These are phyloP conservation scores for Starmerella cellae DNA, from an alignment of 805 yeast genomes.

Conservation along the genomic window DNA sequence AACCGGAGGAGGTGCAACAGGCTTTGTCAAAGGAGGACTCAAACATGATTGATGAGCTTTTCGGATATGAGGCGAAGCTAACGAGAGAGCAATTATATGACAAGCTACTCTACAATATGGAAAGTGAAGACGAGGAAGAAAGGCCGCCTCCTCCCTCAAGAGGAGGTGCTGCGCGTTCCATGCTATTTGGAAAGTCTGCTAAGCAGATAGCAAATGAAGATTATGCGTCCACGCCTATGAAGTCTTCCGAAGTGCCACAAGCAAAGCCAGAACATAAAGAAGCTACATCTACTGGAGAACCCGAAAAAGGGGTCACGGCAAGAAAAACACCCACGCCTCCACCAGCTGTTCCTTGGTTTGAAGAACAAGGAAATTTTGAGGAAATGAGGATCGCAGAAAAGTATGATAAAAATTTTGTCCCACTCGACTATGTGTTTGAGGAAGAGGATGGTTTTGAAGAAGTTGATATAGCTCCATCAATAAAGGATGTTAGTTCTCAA, in stretches of 20 bases:
- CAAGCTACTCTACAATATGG: slow-evolving; percentile 2
- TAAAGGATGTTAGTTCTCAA: too few relatives aligned
- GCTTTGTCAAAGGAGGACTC: not conserved
- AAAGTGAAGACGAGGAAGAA: slow-evolving; percentile 6
- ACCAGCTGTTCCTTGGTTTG: slow-evolving; percentile 14
- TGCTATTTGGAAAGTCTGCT: slow-evolving; percentile 12
- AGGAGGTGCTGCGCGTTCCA: slow-evolving; percentile 4
- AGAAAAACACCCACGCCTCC: not conserved
- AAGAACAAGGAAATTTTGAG: slow-evolving; percentile 3
- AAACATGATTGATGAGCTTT: slow-evolving; percentile 10
- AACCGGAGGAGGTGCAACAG: not conserved
- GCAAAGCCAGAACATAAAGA: too few relatives aligned
- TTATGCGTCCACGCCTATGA: too few relatives aligned
- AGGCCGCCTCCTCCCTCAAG: not conserved
- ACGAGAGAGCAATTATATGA: slow-evolving; percentile 21
- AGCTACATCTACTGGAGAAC: too few relatives aligned
- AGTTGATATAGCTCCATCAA: not conserved
- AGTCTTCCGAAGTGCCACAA: too few relatives aligned
- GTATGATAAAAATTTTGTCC: slow-evolving; percentile 25
- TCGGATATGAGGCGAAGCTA: slow-evolving; percentile 21
- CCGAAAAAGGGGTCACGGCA: too few relatives aligned
- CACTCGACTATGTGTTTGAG: slow-evolving; percentile 31
- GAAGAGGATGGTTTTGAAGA: not conserved
- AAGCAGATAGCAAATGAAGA: slow-evolving; percentile 15
- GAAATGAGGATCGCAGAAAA: slow-evolving; percentile 7